Conservation (phyloP, 1,284 basidiomycete genomes). For the Apiotrichum siamense region DNA sequence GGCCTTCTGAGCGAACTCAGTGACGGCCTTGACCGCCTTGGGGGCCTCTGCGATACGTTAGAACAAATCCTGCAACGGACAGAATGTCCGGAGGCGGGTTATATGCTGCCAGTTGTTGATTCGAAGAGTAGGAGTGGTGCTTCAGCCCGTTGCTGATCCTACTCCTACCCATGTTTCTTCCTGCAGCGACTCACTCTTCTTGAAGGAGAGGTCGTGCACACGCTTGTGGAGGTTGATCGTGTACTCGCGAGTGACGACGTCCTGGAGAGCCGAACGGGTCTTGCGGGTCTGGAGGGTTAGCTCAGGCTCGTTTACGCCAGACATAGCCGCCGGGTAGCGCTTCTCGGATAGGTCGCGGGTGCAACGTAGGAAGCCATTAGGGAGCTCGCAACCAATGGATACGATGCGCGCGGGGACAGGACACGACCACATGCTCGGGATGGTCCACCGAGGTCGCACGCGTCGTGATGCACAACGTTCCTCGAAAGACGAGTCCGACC, state of each 20-base stretch:
- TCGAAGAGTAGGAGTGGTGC: neutral
- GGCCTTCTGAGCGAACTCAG: slow-evolving; percentile 79
- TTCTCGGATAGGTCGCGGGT: no score
- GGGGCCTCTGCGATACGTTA: slow-evolving; percentile 56
- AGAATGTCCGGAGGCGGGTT: neutral
- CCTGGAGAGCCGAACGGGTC: slow-evolving; percentile 85
- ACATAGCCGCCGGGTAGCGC: no score
- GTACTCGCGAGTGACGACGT: slow-evolving; percentile 95
- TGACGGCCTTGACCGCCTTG: slow-evolving; percentile 84
- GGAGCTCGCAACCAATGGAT: no score
- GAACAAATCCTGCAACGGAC: neutral
- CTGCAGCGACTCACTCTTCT: slow-evolving; percentile 59
- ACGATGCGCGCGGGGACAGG: no score
- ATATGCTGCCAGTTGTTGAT: neutral
- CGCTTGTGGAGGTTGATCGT: slow-evolving; percentile 92
- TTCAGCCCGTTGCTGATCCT: neutral
- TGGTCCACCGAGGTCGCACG: no score
- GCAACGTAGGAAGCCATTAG: neutral
- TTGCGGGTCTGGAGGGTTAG: slow-evolving; percentile 60
- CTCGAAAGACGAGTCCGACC: no score
- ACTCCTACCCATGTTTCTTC: neutral
- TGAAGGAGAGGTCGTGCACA: slow-evolving; percentile 83
- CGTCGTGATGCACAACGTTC: no score
- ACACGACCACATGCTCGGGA: no score
- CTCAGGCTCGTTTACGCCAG: no score